Evolutionary conservation across 2,329 filamentous ascomycete species (phyloP).

Genomic region (Boeremia lycopersici): DNA sequence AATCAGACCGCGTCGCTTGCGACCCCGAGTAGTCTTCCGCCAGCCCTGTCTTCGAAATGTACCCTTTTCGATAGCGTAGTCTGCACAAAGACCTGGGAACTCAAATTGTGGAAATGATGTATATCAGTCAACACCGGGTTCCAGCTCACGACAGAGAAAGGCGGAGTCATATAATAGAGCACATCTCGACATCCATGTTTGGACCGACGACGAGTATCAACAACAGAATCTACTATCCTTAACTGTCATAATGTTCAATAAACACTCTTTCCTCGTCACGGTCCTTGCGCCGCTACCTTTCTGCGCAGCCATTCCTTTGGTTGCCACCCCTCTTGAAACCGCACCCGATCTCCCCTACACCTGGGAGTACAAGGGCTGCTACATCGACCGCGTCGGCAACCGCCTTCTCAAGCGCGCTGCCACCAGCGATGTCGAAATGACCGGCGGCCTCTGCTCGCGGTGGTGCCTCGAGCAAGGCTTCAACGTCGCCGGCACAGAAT

Average conservation of each 20-base stretch:
- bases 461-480: neutral
- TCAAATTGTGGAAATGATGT: slow-evolving; percentile 2
- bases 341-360: neutral
- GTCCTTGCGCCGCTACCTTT: neutral
- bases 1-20: slow-evolving; percentile 1
- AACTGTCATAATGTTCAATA: neutral
- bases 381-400: neutral
- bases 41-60: neutral
- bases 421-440: neutral
- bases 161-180: neutral
- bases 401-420: neutral
- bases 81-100: neutral
- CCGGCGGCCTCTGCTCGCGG: neutral
- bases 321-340: neutral
- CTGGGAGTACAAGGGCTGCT: slow-evolving; percentile 1
- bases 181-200: neutral
- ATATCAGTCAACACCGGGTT: neutral
- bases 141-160: neutral
- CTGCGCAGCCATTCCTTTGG: neutral
- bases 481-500: neutral
- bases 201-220: neutral
- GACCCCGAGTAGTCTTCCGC: neutral
- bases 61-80: slow-evolving; percentile 6
- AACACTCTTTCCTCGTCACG: neutral
- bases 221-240: neutral